phyloP scores from a whole-genome alignment of 352 stramenopile genomes.

The Nothophytophthora sp. region DNA sequence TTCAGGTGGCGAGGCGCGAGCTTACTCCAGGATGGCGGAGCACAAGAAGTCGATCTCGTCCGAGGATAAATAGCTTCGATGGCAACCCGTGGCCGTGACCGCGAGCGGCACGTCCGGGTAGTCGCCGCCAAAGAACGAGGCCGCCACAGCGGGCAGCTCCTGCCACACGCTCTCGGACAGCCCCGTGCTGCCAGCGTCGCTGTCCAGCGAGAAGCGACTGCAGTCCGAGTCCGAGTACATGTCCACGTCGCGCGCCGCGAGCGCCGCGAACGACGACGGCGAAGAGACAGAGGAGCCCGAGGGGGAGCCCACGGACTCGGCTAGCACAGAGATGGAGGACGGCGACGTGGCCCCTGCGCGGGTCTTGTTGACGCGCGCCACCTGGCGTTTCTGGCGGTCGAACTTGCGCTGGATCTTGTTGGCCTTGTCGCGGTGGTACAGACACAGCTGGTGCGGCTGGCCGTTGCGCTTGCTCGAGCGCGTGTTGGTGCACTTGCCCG shows the following conservation, averaged over 20 bases:
- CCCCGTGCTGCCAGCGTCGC: slow-evolving; percentile 34
- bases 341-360: slow-evolving; percentile 12
- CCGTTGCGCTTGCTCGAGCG: slow-evolving; percentile 87
- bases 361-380: slow-evolving; percentile 56
- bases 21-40: slow-evolving; percentile 78
- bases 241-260: slow-evolving; percentile 41
- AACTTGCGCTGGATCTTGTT: slow-evolving; percentile 92
- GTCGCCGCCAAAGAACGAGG: slow-evolving; percentile 24
- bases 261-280: slow-evolving; percentile 26
- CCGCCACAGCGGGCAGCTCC: slow-evolving; percentile 36
- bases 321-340: slow-evolving; percentile 32
- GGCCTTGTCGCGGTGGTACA: slow-evolving; percentile 89
- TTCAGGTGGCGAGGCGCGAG: no score
- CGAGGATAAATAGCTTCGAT: slow-evolving; percentile 62
- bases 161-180: slow-evolving; percentile 62
- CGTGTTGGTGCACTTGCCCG: slow-evolving; percentile 82
- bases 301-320: slow-evolving; percentile 29
- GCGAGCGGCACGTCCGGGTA: slow-evolving; percentile 22
- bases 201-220: slow-evolving; percentile 60
- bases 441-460: slow-evolving; percentile 84
- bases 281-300: no score
- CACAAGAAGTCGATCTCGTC: slow-evolving; percentile 89
- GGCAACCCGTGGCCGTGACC: slow-evolving; percentile 19
- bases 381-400: slow-evolving; percentile 86
- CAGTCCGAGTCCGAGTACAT: slow-evolving; percentile 79